phyloP scores from a whole-genome alignment of 345 rosid genomes.

The Eucalyptus albens region DNA sequence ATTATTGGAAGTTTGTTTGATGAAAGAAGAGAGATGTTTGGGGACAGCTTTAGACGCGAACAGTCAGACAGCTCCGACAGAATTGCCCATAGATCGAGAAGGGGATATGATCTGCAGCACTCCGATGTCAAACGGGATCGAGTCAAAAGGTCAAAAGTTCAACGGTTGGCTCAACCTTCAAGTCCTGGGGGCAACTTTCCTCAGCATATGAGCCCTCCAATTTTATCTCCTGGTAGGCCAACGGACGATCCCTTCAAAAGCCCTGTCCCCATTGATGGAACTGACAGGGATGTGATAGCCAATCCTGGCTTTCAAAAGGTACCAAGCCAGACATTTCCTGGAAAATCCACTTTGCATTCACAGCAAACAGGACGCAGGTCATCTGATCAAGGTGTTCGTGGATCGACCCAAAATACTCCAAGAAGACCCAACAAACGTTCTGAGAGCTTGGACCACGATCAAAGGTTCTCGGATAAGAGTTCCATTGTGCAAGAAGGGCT shows the following conservation, averaged over 20 bases:
- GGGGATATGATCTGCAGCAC: conserved; percentile 25
- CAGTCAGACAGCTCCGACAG: conserved; percentile 38
- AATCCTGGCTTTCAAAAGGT: conserved; percentile 26
- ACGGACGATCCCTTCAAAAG: conserved; percentile 18
- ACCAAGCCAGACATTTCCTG: conserved; percentile 19
- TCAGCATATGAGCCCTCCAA: conserved; percentile 17
- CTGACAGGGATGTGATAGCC: conserved; percentile 20
- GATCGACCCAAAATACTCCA: conserved; percentile 25
- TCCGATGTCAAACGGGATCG: conserved; percentile 27
- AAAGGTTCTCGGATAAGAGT: conserved; percentile 30
- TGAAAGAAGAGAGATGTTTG: conserved; percentile 34
- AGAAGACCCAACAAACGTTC: conserved; percentile 27
- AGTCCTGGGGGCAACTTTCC: conserved; percentile 26
- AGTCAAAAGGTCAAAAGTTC: conserved; percentile 42
- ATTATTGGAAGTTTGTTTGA: conserved; percentile 79
- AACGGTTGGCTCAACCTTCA: conserved; percentile 26
- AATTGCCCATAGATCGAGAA: conserved; percentile 33
- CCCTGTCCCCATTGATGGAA: conserved; percentile 22
- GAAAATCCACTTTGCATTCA: conserved; percentile 32
- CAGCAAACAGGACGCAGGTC: conserved; percentile 24
- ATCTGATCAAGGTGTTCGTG: conserved; percentile 18
- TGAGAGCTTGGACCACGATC: conserved; percentile 30
- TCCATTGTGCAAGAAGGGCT: conserved; percentile 20
- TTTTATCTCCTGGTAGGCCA: conserved; percentile 9
- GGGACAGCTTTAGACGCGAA: conserved; percentile 31